A percentile compares a stretch with the other conserved stretches of the same genome.
These are phyloP conservation scores for Nothophytophthora sp. DNA, from an alignment of 352 stramenopile species.

Conservation along the genomic window DNA sequence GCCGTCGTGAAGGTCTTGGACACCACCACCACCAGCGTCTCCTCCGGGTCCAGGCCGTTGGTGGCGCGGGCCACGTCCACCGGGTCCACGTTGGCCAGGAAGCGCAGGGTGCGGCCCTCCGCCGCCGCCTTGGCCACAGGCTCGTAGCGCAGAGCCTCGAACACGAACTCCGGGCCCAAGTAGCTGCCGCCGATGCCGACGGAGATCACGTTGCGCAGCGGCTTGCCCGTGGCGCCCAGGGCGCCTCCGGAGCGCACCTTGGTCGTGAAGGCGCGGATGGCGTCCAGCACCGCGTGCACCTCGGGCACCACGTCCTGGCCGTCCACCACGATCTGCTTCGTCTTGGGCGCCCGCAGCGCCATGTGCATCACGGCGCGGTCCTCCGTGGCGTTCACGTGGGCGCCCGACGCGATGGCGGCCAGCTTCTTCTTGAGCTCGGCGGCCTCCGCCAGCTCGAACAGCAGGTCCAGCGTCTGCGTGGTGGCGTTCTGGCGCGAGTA, in stretches of 20 bases:
- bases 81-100: conserved; percentile 98
- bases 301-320: conserved; percentile 95
- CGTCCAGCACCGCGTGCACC: conserved; percentile 95
- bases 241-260: conserved; percentile 88
- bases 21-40: conserved; percentile 97
- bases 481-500: conserved; percentile 95
- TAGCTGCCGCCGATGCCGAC: conserved; percentile 97
- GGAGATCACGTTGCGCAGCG: conserved; percentile 94
- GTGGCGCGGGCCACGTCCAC: conserved; percentile 94
- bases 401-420: conserved; percentile 91
- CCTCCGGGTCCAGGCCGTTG: conserved; percentile 92
- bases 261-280: conserved; percentile 94
- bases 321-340: conserved; percentile 90
- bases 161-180: conserved; percentile 97
- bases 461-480: conserved; percentile 84
- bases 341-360: conserved; percentile 89
- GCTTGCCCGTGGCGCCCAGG: conserved; percentile 94
- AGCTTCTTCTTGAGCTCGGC: conserved; percentile 88
- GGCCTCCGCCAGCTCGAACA: conserved; percentile 92
- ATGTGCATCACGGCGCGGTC: conserved; percentile 96
- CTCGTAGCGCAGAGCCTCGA: conserved; percentile 92
- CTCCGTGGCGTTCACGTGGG: conserved; percentile 97
- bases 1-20: conserved; percentile 99
- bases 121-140: conserved; percentile 79
- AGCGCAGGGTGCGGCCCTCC: conserved; percentile 90